Base-by-base conservation (phyloP, 495 filamentous ascomycete species). In the Daldinia loculata region DNA sequence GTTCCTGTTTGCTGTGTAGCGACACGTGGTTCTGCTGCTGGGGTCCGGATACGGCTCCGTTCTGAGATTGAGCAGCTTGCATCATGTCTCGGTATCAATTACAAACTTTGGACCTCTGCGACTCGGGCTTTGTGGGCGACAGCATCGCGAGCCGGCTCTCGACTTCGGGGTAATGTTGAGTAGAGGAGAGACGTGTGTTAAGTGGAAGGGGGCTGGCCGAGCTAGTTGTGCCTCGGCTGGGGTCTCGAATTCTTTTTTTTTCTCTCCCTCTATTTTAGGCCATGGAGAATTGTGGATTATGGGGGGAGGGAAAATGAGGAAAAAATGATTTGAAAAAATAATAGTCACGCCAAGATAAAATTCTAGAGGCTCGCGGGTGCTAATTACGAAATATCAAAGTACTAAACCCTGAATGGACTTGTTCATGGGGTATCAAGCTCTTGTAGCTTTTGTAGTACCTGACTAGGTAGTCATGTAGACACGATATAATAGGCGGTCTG, bases 141-240 rank as follows among this genome's bases (percentile, higher is more conserved):
- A 70, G 71, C 71, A 74, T 74, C 59, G 58, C 67, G 66, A 63
- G 61, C 61, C 58, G 39, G 2, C 53, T 52, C 58, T 70, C 39
- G n/a, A 61, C 62, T 74, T 82, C 81, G 81, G 81, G 81, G 69
- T 81, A 81, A 83, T 82, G 77, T 74, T 81, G 76, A 78, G 80
- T 70, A 80, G 78, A 80, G 65, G 53, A 27, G 24, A 30, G 26
- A 53, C 41, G 50, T 51, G 9, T 51, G 7, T 60, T 67, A 58
- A 58, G 30, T 53, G 63, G 57, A 45, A 61, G 39, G 57, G 50
- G 56, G 56, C 19, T 38, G 38, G 38, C n/a, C 30, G 19, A 57
- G 29, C 57, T 60, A 43, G 27, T 6, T 56, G 19, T 59, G 63
- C 69, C 64, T 72, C 63, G 69, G 69, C 64, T 66, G 61, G 27